A percentile compares a stretch with the other conserved stretches of the same genome.
phyloP scores from a whole-genome alignment of 306 rosid species.

The Arachis hypogaea region DNA sequence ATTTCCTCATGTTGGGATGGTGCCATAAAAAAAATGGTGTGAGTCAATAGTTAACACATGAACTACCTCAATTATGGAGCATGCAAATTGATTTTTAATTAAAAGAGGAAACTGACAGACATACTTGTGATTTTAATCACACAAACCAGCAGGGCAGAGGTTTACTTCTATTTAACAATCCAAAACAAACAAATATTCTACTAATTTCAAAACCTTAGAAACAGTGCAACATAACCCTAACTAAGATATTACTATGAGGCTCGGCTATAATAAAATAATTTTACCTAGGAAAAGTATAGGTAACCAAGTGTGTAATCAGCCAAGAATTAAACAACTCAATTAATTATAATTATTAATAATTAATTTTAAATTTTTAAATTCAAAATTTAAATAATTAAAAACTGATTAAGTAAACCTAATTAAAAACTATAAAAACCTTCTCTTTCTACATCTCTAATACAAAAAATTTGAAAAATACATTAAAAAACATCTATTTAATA shows the following conservation, averaged over 20 bases:
- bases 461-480: too few species aligned
- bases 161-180: slow-evolving; percentile 36
- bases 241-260: slow-evolving; percentile 36
- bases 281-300: too few species aligned
- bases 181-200: slow-evolving; percentile 51
- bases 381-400: too few species aligned
- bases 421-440: too few species aligned
- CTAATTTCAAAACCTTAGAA: slow-evolving; percentile 57
- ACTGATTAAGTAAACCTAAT: too few species aligned
- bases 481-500: too few species aligned
- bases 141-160: slow-evolving; percentile 5
- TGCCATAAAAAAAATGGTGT: slow-evolving; percentile 38
- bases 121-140: slow-evolving; percentile 57
- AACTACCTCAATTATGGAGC: slow-evolving; percentile 36
- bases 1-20: slow-evolving; percentile 30
- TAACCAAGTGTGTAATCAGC: too few species aligned
- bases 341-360: too few species aligned
- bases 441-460: too few species aligned
- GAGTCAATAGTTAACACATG: slow-evolving; percentile 23
- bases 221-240: slow-evolving; percentile 43
- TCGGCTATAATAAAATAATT: slow-evolving; percentile 8
- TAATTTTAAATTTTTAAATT: too few species aligned
- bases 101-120: slow-evolving; percentile 65
- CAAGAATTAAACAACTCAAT: too few species aligned
- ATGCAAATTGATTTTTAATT: slow-evolving; percentile 37